Evolutionary conservation across 495 filamentous ascomycete genomes (phyloP), one percentile per base, ranked within the genome.

Genomic region (Filosporella fistucella): DNA sequence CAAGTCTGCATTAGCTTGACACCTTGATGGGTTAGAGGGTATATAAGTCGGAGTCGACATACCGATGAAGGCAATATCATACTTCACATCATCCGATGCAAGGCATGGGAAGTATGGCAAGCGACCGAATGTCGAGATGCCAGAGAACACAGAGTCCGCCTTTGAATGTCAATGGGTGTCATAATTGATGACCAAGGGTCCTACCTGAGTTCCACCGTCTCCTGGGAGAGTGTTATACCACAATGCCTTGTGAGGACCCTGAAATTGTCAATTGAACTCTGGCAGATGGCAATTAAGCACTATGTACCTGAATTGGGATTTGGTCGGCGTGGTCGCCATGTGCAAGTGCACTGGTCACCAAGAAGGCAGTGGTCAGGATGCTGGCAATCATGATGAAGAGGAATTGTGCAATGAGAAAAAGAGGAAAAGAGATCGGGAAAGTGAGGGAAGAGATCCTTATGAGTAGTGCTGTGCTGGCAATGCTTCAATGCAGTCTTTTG

Each of bases 61-160:
- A 59, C 86, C 87, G 22, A 94, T 58, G 62, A 94, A 86, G 21
- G 88, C 88, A 63, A 93, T 91, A 49, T 94, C 88, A 57, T 82
- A 93, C 56, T 71, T 79, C 1, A 57, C 57, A 14, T 76, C 70
- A 26, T 89, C 77, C 32, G 76, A 87, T 1, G 83, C 65, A 5
- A 94, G 70, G 57, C 88, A 94, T 26, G 88, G 87, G 45, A 77
- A 81, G 66, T 91, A 93, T 1, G 82, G 77, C 4, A 93, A 65
- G 47, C 84, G 78, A 22, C 84, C 88, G 58, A 90, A 95, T 11
- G 88, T 89, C 4, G 77, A 78, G 55, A 88, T 81, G 20, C 84
- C 84, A 22, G 58, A 61, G 48, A 51, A 45, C 34, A 76, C 72
- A 0, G 72, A 72, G 45, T 76, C 71, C 5, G 72, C 72, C 68